Evolutionary conservation across 805 yeast genomes (phyloP), one percentile per base, ranked within the genome.

Genomic region (Zygoascus tannicola): DNA sequence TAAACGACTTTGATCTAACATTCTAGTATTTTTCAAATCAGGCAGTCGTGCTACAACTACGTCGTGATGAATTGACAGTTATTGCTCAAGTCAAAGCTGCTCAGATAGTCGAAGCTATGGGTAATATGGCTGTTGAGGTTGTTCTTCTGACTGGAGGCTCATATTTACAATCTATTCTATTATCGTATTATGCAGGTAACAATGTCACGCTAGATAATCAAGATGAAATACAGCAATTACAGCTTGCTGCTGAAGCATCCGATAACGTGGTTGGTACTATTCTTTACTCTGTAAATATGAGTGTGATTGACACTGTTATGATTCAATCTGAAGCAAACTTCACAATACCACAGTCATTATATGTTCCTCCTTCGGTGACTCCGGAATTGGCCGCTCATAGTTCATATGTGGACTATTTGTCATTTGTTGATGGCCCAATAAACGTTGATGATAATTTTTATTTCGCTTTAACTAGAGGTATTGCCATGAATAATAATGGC

Each of bases 71-170:
- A 47, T 65, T 86, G 19, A 76, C 73, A 51, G 85, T 84, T 33
- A 82, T 85, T 19, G 83, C 95, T 2, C 85, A 84, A 57, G 66
- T 86, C 45, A 85, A 85, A 59, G 75, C 87, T 0, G 75, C 87
- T 0, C 95, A 86, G 59, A 68, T 85, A 18, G 71, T 72, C 45
- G 95, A 85, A 60, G 74, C 76, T 35, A 63, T 83, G 44, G 74
- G 75, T 46, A 71, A 69, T 46, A 64, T 77, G 32, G 77, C 77
- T 57, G 85, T 80, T 54, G 94, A 85, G 58, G 71, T 80, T 3
- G 70, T 73, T 43, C 75, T 81, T 67, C 63, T 85, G 4, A 66
- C 81, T 1, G 66, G 76, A 1, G 70, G 79, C 50, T 81, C 76
- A 43, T 60, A 78, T 1, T 55, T 85, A 7, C 79, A 78, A 47